phyloP scores from a whole-genome alignment of 2,329 filamentous ascomycete genomes.

The Fusarium annulatum region DNA sequence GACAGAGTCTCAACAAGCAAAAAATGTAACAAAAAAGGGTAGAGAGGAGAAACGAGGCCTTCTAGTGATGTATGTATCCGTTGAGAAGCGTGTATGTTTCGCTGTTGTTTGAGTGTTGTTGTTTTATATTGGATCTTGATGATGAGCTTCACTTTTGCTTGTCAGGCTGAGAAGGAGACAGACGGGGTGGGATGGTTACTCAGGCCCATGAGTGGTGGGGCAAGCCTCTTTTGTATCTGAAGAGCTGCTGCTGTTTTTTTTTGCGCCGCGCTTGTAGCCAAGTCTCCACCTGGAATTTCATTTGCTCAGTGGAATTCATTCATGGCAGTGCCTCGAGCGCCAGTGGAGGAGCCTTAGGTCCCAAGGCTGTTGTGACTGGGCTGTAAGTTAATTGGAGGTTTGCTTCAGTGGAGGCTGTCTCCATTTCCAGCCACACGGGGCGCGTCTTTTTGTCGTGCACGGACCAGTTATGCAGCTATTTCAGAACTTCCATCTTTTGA shows the following conservation, averaged over 20 bases:
- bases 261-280: conserved; percentile 27
- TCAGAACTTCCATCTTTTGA: conserved; percentile 40
- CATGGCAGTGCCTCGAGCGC: not conserved
- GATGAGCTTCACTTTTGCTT: conserved; percentile 15
- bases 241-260: conserved; percentile 20
- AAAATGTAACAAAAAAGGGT: not conserved
- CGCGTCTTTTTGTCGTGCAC: conserved; percentile 32
- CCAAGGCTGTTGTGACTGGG: not conserved
- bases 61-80: not conserved
- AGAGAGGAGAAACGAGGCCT: not conserved
- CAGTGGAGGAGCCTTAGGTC: conserved; percentile 20
- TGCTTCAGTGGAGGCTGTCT: not conserved
- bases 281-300: conserved; percentile 24
- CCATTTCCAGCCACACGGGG: conserved; percentile 25
- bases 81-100: conserved; percentile 6
- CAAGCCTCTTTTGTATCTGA: conserved; percentile 47
- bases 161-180: conserved; percentile 33
- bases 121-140: conserved; percentile 17
- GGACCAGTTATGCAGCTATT: conserved; percentile 37
- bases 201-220: conserved; percentile 46
- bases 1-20: not conserved
- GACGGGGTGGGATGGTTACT: conserved; percentile 43
- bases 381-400: not conserved
- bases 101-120: conserved; percentile 5
- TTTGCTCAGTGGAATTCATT: conserved; percentile 12